These are phyloP conservation scores for Globisporangium splendens DNA, from an alignment of 352 stramenopile genomes.

Conservation along the genomic window DNA sequence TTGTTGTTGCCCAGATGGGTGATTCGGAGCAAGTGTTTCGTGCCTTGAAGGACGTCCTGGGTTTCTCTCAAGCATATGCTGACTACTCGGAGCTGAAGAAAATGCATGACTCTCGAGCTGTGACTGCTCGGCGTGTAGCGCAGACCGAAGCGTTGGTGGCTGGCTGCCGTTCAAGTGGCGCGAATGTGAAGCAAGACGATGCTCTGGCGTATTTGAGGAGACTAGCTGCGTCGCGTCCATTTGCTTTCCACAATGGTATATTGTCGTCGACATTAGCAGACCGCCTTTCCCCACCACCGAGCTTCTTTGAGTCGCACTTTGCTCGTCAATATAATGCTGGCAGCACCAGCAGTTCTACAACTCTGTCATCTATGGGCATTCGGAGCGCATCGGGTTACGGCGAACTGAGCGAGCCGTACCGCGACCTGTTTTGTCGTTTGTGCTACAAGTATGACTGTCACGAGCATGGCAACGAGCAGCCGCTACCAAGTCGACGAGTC, in stretches of 20 bases:
- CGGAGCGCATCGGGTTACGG: constrained; percentile 41
- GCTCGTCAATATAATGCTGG: too few relatives aligned
- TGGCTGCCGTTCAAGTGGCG: too few relatives aligned
- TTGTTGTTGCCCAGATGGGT: constrained; percentile 45
- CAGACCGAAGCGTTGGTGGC: too few relatives aligned
- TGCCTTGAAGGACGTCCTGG: constrained; percentile 22
- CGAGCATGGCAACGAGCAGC: constrained; percentile 80
- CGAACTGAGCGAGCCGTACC: constrained; percentile 70
- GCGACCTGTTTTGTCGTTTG: constrained; percentile 84
- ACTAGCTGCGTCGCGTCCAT: not conserved
- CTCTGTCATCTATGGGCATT: constrained; percentile 23
- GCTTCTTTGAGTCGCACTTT: constrained; percentile 52
- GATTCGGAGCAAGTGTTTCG: constrained; percentile 41
- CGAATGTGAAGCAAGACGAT: constrained; percentile 1
- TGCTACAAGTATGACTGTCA: constrained; percentile 91
- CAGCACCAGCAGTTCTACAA: constrained; percentile 17
- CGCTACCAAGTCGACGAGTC: constrained; percentile 32
- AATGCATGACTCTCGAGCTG: constrained; percentile 8
- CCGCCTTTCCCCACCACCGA: constrained; percentile 40
- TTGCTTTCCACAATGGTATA: constrained; percentile 24
- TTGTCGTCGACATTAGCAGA: constrained; percentile 15
- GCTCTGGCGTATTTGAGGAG: constrained; percentile 8
- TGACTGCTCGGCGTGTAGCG: too few relatives aligned
- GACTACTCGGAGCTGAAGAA: constrained; percentile 55
- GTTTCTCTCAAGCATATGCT: constrained; percentile 29